Evolutionary conservation across 2,329 filamentous ascomycete genomes (phyloP), one percentile per base, ranked within the genome.

Genomic region (Stagonosporopsis vannaccii): DNA sequence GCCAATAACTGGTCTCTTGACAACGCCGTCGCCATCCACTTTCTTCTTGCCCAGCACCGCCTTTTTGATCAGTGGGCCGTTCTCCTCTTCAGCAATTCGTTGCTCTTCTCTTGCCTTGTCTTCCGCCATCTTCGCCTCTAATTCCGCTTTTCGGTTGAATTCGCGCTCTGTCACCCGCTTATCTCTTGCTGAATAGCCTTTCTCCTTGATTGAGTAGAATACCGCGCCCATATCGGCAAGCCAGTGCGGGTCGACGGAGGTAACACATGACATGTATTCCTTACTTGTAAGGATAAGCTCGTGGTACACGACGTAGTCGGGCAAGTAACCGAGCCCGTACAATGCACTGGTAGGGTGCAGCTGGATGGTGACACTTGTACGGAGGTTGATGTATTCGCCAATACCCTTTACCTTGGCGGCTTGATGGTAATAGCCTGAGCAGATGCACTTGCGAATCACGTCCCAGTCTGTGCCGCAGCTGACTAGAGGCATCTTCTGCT

Each of bases 391-490:
- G 79, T 98, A 99, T 78, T 99, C 96, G 66, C 95, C 95, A 15
- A 97, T 91, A 2, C 95, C 96, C 78, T 96, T 96, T 61, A 96
- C 92, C 69, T 93, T 92, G 26, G 95, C 95, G 6, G 95, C 95
- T 79, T 99, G 95, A 72, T 98, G 94, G 78, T 98, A 99, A 81
- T 97, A 99, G 12, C 95, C 95, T 0, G 91, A 92, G 80, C 96
- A 99, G 72, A 99, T 97, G 75, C 94, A 98, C 76, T 95, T 94
- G 60, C 95, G 88, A 53, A 98, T 92, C 9, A 96, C 81, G 74
- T 99, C 96, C 90, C 95, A 97, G 78, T 99, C 96, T 39, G 94
- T 98, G 28, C 95, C 95, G 70, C 93, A 97, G 76, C 90, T 93
- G 39, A 87, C 81, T 67, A 98, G 84, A 48, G 85, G 77, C 92